Evolutionary conservation across 768 basidiomycete genomes (phyloP).

Genomic region (Favolaschia claudopus): DNA sequence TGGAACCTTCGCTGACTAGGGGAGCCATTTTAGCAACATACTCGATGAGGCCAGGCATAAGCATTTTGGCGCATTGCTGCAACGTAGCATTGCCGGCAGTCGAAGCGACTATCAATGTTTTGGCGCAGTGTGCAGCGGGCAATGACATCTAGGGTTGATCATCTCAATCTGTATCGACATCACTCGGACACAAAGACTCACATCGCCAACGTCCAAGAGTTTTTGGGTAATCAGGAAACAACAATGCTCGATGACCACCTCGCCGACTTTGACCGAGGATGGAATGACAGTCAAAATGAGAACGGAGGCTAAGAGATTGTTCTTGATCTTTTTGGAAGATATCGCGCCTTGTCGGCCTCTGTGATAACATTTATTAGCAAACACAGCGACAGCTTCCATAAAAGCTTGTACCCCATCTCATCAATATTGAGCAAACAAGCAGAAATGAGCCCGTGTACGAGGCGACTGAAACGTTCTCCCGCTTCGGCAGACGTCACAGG

Average conservation of each 20-base stretch:
- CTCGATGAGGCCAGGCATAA: constrained; percentile 85
- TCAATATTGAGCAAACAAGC: constrained; percentile 87
- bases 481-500: constrained; percentile 50
- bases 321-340: constrained; percentile 85
- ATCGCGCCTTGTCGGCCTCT: constrained; percentile 84
- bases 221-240: constrained; percentile 88
- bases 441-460: constrained; percentile 85
- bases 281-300: constrained; percentile 86
- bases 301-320: constrained; percentile 86
- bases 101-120: constrained; percentile 81
- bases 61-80: constrained; percentile 70
- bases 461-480: constrained; percentile 60
- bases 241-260: constrained; percentile 80
- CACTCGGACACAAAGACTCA: constrained; percentile 37
- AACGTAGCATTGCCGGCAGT: constrained; percentile 70
- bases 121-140: constrained; percentile 91
- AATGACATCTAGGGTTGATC: constrained; percentile 64
- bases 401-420: constrained; percentile 84
- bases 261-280: constrained; percentile 68
- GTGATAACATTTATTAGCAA: constrained; percentile 1
- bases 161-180: neutral
- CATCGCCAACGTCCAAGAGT: constrained; percentile 73
- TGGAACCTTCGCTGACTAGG: constrained; percentile 60
- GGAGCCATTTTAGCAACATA: constrained; percentile 77
- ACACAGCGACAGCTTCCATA: neutral